These are phyloP conservation scores for Lenzites betulinus DNA, from an alignment of 768 basidiomycete species.

Conservation along the genomic window DNA sequence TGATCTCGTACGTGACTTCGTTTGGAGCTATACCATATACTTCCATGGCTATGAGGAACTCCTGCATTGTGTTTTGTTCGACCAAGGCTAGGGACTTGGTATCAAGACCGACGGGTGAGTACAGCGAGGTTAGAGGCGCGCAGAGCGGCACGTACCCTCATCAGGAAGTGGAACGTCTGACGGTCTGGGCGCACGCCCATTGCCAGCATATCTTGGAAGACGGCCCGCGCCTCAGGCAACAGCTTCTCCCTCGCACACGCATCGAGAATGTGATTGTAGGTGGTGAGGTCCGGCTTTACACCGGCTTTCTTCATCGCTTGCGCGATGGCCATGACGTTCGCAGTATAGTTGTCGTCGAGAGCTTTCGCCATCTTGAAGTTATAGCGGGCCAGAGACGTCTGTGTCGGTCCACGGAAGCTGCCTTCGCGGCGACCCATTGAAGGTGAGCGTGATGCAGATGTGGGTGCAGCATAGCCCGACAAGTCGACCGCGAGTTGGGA, in stretches of 20 bases:
- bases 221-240: conserved; percentile 59
- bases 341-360: conserved; percentile 40
- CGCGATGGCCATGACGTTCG: conserved; percentile 46
- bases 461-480: neutral
- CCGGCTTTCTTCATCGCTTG: conserved; percentile 58
- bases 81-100: neutral
- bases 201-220: conserved; percentile 68
- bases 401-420: conserved; percentile 17
- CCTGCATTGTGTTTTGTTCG: conserved; percentile 8
- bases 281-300: conserved; percentile 52
- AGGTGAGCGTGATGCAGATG: conserved; percentile 24
- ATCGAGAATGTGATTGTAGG: conserved; percentile 60
- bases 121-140: neutral
- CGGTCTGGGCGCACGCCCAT: conserved; percentile 50
- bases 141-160: conserved; percentile 47
- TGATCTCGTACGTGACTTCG: conserved; percentile 50
- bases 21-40: conserved; percentile 50
- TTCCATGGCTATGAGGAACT: conserved; percentile 58
- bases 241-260: conserved; percentile 47
- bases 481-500: neutral
- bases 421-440: conserved; percentile 28
- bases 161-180: conserved; percentile 57
- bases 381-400: conserved; percentile 24
- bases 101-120: neutral
- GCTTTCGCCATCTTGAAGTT: conserved; percentile 38